Conservation (phyloP, 805 yeast genomes). For the Kluyveromyces siamensis region DNA sequence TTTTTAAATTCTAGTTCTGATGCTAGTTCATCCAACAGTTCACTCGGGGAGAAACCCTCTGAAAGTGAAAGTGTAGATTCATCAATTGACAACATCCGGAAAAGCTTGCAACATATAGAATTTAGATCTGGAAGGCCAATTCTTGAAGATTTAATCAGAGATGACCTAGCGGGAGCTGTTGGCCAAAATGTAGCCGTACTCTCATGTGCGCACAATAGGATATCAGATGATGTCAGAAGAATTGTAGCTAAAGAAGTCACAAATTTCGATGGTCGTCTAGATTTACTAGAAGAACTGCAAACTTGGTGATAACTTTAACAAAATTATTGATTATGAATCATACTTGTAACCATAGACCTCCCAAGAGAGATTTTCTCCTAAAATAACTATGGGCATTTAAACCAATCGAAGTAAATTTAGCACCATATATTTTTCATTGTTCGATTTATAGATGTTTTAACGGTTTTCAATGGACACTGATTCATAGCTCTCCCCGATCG, state of each 20-base stretch:
- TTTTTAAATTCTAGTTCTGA: constrained; percentile 1
- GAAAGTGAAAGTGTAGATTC: background rate
- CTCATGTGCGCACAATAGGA: constrained; percentile 44
- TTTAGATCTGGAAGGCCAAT: constrained; percentile 39
- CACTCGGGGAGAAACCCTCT: constrained; percentile 2
- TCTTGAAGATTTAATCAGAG: constrained; percentile 29
- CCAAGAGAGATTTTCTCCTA: too few relatives aligned
- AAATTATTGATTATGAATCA: too few relatives aligned
- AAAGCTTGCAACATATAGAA: constrained; percentile 27
- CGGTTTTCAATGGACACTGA: too few relatives aligned
- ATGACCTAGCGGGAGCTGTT: constrained; percentile 30
- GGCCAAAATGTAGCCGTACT: constrained; percentile 37
- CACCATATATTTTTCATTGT: too few relatives aligned
- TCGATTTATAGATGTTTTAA: too few relatives aligned
- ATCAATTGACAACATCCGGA: constrained; percentile 8
- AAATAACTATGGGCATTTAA: too few relatives aligned
- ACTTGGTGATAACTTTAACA: constrained; percentile 33
- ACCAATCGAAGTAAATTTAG: too few relatives aligned
- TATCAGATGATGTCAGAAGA: constrained; percentile 45
- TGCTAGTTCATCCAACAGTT: background rate
- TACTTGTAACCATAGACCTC: too few relatives aligned
- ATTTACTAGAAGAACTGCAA: constrained; percentile 48
- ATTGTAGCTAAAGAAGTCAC: constrained; percentile 29
- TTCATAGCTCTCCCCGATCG: too few relatives aligned
- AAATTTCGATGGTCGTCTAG: constrained; percentile 35